Conservation (phyloP, 768 basidiomycete species). For the Hortiboletus flavorubellus region DNA sequence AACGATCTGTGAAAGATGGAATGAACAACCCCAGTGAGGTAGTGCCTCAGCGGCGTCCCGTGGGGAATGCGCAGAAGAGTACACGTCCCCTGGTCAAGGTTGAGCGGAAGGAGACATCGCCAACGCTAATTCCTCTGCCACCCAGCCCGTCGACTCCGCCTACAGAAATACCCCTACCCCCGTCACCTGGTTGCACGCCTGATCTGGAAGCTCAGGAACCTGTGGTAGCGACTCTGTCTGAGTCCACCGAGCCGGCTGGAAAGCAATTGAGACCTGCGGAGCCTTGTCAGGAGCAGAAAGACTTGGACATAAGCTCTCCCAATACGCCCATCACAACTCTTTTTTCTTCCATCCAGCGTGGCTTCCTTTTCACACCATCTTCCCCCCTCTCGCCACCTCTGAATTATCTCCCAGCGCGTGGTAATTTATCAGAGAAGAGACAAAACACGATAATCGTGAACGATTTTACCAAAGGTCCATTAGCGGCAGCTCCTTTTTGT, state of each 20-base stretch:
- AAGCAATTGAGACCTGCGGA: not conserved
- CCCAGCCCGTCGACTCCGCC: conserved; percentile 21
- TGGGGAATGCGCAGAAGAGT: conserved; percentile 3
- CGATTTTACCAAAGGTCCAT: not conserved
- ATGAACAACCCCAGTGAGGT: not conserved
- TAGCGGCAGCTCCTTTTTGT: conserved; percentile 4
- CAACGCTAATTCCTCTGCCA: conserved; percentile 19
- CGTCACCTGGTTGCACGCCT: conserved; percentile 15
- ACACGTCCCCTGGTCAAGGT: conserved; percentile 13
- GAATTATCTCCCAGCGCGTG: conserved; percentile 32
- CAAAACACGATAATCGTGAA: not conserved
- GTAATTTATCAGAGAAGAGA: conserved; percentile 4
- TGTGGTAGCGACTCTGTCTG: not conserved
- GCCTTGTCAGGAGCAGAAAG: not conserved
- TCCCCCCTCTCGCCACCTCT: conserved; percentile 59
- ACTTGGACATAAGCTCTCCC: conserved; percentile 9
- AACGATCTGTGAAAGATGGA: conserved; percentile 8
- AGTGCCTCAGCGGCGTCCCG: conserved; percentile 9
- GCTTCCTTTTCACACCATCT: conserved; percentile 65
- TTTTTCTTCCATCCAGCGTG: conserved; percentile 58
- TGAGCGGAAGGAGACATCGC: conserved; percentile 12
- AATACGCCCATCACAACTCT: conserved; percentile 69
- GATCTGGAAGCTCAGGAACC: conserved; percentile 5
- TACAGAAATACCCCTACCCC: conserved; percentile 18
- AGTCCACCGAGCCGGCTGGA: not conserved